Percentiles rank a stretch among this genome's conserved stretches.
Conservation (phyloP, 2,329 filamentous ascomycete species). For the Botrytis sinoallii region DNA sequence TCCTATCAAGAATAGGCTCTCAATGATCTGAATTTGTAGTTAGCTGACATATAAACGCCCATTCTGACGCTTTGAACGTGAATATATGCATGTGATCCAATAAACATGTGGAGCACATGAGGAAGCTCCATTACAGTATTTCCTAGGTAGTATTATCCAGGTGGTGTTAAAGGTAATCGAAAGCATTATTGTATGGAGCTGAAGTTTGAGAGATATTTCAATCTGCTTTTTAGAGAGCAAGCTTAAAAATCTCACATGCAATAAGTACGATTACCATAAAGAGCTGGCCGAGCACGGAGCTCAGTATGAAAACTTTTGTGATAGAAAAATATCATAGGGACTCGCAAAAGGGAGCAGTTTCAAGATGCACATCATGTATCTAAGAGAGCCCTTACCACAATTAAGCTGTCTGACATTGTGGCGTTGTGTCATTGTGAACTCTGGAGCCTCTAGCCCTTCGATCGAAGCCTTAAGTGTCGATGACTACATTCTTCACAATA, state of each 20-base stretch:
- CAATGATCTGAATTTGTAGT: too few relatives aligned
- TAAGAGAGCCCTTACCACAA: background rate
- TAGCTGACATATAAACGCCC: background rate
- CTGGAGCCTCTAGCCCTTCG: background rate
- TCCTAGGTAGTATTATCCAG: background rate
- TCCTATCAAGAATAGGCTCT: background rate
- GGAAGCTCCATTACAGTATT: too few relatives aligned
- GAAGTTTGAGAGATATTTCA: background rate
- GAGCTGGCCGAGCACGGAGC: background rate
- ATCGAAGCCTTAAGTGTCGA: background rate
- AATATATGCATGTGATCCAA: background rate
- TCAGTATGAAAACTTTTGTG: background rate
- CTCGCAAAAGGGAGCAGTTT: background rate
- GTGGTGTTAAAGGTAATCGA: background rate
- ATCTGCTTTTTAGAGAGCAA: background rate
- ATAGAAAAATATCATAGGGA: background rate
- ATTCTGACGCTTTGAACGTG: background rate
- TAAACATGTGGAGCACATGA: background rate
- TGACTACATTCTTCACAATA: background rate
- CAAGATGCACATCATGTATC: background rate
- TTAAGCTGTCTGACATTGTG: background rate
- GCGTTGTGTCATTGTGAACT: background rate
- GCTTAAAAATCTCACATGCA: background rate
- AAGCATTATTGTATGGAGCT: background rate
- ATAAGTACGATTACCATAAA: background rate